phyloP scores from a whole-genome alignment of 148 eudicot genomes.

The Limonium bicolor region DNA sequence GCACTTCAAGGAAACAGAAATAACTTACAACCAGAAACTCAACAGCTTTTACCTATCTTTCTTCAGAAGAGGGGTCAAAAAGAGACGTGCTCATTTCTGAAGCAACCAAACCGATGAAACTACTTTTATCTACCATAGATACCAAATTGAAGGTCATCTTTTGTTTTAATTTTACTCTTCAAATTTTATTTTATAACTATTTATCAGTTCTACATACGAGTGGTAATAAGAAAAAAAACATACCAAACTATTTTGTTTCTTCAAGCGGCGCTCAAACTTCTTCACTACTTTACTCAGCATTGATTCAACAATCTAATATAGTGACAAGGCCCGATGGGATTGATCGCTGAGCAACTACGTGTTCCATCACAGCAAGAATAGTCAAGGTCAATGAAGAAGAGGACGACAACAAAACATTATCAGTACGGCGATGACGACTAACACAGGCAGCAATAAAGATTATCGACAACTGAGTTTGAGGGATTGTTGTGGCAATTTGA shows the following conservation, averaged over 20 bases:
- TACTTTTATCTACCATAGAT: conserved; percentile 13
- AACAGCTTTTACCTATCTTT: conserved; percentile 46
- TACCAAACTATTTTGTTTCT: conserved; percentile 39
- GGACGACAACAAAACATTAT: no score
- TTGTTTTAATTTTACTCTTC: neutral
- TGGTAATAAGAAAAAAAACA: conserved; percentile 8
- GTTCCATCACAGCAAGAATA: no score
- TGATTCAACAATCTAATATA: conserved; percentile 52
- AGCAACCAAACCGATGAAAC: conserved; percentile 11
- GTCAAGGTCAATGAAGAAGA: no score
- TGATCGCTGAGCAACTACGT: no score
- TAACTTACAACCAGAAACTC: no score
- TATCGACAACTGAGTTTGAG: no score
- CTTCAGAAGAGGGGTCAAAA: conserved; percentile 21
- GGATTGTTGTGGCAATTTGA: no score
- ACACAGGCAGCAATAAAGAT: no score
- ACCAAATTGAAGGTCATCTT: neutral
- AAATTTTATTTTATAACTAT: neutral
- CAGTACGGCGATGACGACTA: no score
- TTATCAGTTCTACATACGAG: neutral
- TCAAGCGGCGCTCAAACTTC: conserved; percentile 58
- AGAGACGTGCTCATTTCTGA: conserved; percentile 17
- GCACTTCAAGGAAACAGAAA: no score
- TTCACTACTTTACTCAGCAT: conserved; percentile 62
- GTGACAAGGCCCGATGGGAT: no score